Evolutionary conservation across 1,284 basidiomycete species (phyloP), one percentile per base, ranked within the genome.

Genomic region (Ganoderma sinense): DNA sequence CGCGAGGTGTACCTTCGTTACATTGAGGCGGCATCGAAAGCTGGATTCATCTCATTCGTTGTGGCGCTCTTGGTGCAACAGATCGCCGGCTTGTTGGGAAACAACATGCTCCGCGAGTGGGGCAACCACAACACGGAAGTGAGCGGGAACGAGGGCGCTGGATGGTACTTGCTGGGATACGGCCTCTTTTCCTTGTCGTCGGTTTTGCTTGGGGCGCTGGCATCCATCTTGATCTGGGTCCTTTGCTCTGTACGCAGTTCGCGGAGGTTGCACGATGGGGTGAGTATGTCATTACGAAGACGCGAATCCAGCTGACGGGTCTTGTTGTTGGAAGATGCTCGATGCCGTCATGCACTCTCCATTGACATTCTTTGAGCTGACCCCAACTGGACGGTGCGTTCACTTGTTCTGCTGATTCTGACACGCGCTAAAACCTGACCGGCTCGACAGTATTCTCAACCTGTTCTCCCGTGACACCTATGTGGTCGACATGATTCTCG

Each of bases 401-500:
- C 26, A n/a, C n/a, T n/a, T 31, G 18, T 31, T 5, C 53, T 11
- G 14, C 20, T 48, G n/a, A 7, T 5, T 2, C 26, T 43, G 20
- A 7, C 53, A 39, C 36, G 36, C 4, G 31, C 18, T 26, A 31
- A 13, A 13, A 60, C 7, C 51, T 66, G 45, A 66, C 29, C 31
- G 63, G 40, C 39, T 36, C 20, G 5, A 1, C 56, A 94, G 94
- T 11, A 91, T 95, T 58, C 78, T 97, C 67, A 97, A 97, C 78
- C 81, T 98, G 43, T 99, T 99, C 82, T 95, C 95, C 18, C 90
- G 96, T 6, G 97, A 99, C 78, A 91, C 94, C 58, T 97, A 97
- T 77, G 96, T 97, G 53, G 90, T 98, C 36, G 97, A 98, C 78
- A 90, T 94, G 76, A 83, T 95, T 8, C 87, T 97, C 31, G 89